Base-by-base conservation (phyloP, 345 rosid species). In the Aquilaria malaccensis region DNA sequence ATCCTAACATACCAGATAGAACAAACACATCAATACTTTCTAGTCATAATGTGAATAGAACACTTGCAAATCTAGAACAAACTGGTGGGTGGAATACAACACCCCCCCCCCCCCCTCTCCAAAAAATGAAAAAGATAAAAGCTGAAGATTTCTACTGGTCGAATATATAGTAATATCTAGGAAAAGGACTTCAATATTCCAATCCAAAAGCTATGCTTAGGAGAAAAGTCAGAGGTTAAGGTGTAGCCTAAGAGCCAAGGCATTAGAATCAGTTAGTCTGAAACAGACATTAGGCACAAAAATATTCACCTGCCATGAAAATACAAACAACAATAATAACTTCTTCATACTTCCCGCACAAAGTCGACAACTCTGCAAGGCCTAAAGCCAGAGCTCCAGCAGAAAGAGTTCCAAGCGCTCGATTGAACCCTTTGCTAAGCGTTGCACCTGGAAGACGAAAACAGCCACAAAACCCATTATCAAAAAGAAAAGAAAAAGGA, bases 371-470 rank as follows among this genome's bases (percentile, higher is more conserved):
- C 72, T 83, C 86, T 0, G 97, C 91, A 7, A 88, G 77, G 61
- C 91, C 91, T 45, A 91, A 81, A 62, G 96, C 86, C 51, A 91
- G 83, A 14, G 77, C 83, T 56, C 90, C 98, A 9, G 96, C 98
- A n/a, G 90, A 83, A 7, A 91, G 49, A 56, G 98, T 91, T 13
- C 98, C 98, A 45, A 91, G 3, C 6, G 88, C 98, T 37, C 98
- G 83, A 75, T 91, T 88, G 67, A 91, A 88, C 37, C 98, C 98
- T 71, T 88, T 91, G 52, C 64, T 85, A 56, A 91, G 86, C 6
- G 98, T 91, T 65, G 95, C 95, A 31, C 98, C 98, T 91, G 12
- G 1, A 55, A 69, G 22, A 22, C 5, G 52, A 22, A 52, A 60
- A 58, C n/a, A 66, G 47, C 48, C 14, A 32, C 2, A 30, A 30